Evolutionary conservation across 2,329 filamentous ascomycete species (phyloP), one percentile per base, ranked within the genome.

Genomic region (Alternaria atra): DNA sequence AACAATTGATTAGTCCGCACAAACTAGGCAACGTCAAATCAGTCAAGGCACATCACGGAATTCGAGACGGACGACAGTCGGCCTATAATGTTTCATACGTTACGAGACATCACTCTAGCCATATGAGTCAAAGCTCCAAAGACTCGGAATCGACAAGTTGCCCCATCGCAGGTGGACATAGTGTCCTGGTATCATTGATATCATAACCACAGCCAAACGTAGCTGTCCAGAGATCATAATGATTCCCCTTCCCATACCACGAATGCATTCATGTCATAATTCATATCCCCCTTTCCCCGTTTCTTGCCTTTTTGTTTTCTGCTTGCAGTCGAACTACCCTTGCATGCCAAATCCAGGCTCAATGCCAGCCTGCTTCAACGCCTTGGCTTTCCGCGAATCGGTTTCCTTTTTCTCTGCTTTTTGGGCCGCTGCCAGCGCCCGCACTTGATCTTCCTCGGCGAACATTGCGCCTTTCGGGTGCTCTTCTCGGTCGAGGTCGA

Each of bases 401-500:
- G 47, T 46, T 1, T 67, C 65, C 83, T 91, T 93, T 68, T 91
- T 90, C 75, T 89, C 88, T 74, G 91, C 86, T 79, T 92, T 91
- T 66, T 90, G 91, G 44, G 95, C 79, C 63, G 86, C 87, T 67
- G 90, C 88, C 37, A 97, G 90, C 64, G 89, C 82, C 70, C 90
- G 87, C 32, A 97, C 92, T 65, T 90, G 81, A 47, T 90, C 86
- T 48, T 89, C 83, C 1, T 92, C 85, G 2, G 89, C 93, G 65
- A 84, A 83, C 68, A 85, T 83, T 70, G 91, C 93, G 32, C 89
- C 88, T 1, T 92, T 93, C 13, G 93, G 85, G 60, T 96, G 90
- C 78, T 99, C 95, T 80, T 99, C 95, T 75, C 91, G 93, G 83
- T 99, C 95, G 25, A 99, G 87, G 78, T 99, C 95, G 72, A 99